A percentile compares a stretch with the other conserved stretches of the same genome.
phyloP scores from a whole-genome alignment of 2,329 filamentous ascomycete genomes.

The Sphaceloma murrayae region DNA sequence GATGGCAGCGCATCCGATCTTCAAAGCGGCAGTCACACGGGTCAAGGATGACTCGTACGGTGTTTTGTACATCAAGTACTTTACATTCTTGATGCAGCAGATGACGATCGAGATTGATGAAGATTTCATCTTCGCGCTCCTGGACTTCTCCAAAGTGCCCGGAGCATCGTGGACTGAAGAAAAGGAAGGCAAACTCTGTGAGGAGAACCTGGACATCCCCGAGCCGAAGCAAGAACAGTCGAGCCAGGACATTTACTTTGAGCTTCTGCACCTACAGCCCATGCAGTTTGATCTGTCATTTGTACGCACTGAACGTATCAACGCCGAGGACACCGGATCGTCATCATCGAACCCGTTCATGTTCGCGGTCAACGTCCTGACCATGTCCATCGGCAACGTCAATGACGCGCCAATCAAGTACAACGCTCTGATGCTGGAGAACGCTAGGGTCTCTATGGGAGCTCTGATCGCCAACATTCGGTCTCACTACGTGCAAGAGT shows the following conservation, averaged over 20 bases:
- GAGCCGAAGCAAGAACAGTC: conserved; percentile 77
- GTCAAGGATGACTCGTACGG: conserved; percentile 99
- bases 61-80: conserved; percentile 97
- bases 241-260: conserved; percentile 95
- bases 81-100: conserved; percentile 83
- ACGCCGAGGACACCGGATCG: conserved; percentile 87
- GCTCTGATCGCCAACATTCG: conserved; percentile 78
- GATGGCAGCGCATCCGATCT: conserved; percentile 88
- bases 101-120: conserved; percentile 98
- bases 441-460: conserved; percentile 79
- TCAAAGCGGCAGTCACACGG: conserved; percentile 81
- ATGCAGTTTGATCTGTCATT: conserved; percentile 98
- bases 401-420: conserved; percentile 93
- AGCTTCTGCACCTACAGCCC: conserved; percentile 90
- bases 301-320: conserved; percentile 91
- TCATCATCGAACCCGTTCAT: conserved; percentile 81
- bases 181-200: conserved; percentile 76
- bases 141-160: conserved; percentile 90
- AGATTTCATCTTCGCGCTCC: conserved; percentile 90
- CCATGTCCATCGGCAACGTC: conserved; percentile 98
- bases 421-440: conserved; percentile 90
- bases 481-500: conserved; percentile 94
- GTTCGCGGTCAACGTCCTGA: conserved; percentile 98
- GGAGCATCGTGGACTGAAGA: conserved; percentile 80
- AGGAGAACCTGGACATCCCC: conserved; percentile 82